These are phyloP conservation scores for Neurospora sublineolata DNA, from an alignment of 495 filamentous ascomycete genomes.

Conservation along the genomic window DNA sequence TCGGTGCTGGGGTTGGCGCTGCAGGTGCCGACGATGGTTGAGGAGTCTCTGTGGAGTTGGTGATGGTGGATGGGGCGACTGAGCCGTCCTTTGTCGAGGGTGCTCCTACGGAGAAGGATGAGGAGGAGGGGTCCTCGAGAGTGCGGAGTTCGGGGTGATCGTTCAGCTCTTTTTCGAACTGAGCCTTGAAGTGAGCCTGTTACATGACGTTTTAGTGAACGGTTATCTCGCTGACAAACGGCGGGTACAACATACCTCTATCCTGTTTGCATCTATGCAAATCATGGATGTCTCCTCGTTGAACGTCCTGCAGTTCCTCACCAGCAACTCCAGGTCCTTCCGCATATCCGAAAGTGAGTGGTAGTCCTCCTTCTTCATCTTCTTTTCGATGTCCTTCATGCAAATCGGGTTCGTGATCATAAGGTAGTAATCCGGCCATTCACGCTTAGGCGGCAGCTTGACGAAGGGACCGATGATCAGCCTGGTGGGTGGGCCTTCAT, in stretches of 20 bases:
- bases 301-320: slow-evolving; percentile 83
- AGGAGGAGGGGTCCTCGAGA: slow-evolving; percentile 40
- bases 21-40: slow-evolving; percentile 31
- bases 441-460: slow-evolving; percentile 73
- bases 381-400: slow-evolving; percentile 84
- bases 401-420: slow-evolving; percentile 85
- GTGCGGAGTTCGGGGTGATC: slow-evolving; percentile 62
- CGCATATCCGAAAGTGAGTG: slow-evolving; percentile 66
- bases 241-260: slow-evolving; percentile 53
- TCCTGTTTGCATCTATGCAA: slow-evolving; percentile 82
- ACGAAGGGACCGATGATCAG: slow-evolving; percentile 90
- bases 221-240: neutral
- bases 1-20: slow-evolving; percentile 10
- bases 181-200: slow-evolving; percentile 55
- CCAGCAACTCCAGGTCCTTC: slow-evolving; percentile 70
- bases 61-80: slow-evolving; percentile 51
- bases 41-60: slow-evolving; percentile 46
- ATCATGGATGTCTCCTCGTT: slow-evolving; percentile 90
- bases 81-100: slow-evolving; percentile 48
- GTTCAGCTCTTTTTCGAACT: slow-evolving; percentile 58
- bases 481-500: slow-evolving; percentile 41
- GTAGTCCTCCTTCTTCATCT: slow-evolving; percentile 91
- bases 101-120: neutral
- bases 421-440: slow-evolving; percentile 87
- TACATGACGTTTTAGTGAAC: slow-evolving; percentile 17